Base-by-base conservation (phyloP, 768 basidiomycete species). In the Suillus brevipes region DNA sequence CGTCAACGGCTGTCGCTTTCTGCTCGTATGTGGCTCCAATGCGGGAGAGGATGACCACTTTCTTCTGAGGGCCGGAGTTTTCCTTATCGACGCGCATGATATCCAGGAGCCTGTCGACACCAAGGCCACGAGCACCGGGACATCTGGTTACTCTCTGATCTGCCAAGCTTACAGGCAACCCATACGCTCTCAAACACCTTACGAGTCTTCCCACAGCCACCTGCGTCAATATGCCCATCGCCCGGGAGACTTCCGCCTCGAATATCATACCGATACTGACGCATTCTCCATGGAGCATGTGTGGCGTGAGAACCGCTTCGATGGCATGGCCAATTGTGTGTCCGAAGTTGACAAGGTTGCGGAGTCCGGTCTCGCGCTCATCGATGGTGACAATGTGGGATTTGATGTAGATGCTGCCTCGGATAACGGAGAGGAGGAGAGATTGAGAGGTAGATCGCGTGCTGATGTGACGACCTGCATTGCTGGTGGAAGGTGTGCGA, bases 311-410 rank as follows among this genome's bases (percentile, higher is more conserved):
- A 45, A 99, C 87, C 9, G 95, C 97, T 79, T 99, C 97, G 72
- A 99, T 96, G 18, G 97, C 97, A 79, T 99, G 97, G 0, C 97
- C 97, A 71, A 99, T 96, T 50, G 92, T 95, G 78, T 99, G 97
- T 1, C 97, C 97, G 73, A 99, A 99, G 79, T 99, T 99, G 82
- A 99, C 97, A 62, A 99, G 89, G 81, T 98, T 98, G 68, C 97
- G 92, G 49, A 99, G 84, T 25, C 97, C 94, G 0, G 95, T 95
- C 80, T 99, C 97, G 73, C 91, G 92, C 77, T 96, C 94, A 79
- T 99, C 97, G 70, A 94, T 85, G 40, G 97, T 96, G 67, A 99
- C 97, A 71, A 99, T 98, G 78, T 98, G 91, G 0, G 97, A 88
- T 78, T 99, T 99, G 66, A 98, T 96, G 60, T 89, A 90, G 77